These are phyloP conservation scores for Wallacemonas sp. DNA, from an alignment of 208 protist species.

Conservation along the genomic window DNA sequence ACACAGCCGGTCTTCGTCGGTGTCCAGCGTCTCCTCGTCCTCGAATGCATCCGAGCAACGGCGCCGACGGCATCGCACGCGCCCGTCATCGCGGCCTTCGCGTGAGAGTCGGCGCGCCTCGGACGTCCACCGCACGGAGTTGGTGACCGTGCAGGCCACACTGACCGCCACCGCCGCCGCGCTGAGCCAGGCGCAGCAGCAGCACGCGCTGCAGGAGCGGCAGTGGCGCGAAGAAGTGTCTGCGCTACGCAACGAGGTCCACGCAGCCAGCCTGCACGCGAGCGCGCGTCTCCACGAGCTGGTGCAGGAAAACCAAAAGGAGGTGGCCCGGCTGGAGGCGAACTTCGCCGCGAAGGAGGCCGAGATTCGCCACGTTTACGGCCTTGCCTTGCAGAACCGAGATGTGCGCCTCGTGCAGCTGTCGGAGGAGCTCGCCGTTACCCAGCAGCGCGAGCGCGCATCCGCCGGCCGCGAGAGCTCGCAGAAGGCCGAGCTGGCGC, in stretches of 20 bases:
- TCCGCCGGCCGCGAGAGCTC: not conserved
- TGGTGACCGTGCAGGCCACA: not conserved
- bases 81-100: not conserved
- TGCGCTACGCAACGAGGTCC: slow-evolving; percentile 17
- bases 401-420: slow-evolving; percentile 64
- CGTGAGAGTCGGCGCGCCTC: not conserved
- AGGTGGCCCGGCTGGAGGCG: slow-evolving; percentile 29
- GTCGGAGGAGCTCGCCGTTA: slow-evolving; percentile 38
- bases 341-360: slow-evolving; percentile 34
- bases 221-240: not conserved
- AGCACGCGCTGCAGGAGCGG: not conserved
- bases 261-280: slow-evolving; percentile 4
- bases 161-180: not conserved
- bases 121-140: not conserved
- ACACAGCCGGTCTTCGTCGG: too few species aligned
- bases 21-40: too few species aligned
- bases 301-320: slow-evolving; percentile 21
- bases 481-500: not conserved
- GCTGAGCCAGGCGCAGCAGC: not conserved
- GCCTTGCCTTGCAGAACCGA: slow-evolving; percentile 43
- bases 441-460: slow-evolving; percentile 18
- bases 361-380: slow-evolving; percentile 44
- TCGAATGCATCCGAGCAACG: too few species aligned
- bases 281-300: slow-evolving; percentile 14
- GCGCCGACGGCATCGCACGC: not conserved